A percentile compares a stretch with the other conserved stretches of the same genome.
These are phyloP conservation scores for Backusella macrospora DNA, from an alignment of 192 early-diverging fungal genomes.

Conservation along the genomic window DNA sequence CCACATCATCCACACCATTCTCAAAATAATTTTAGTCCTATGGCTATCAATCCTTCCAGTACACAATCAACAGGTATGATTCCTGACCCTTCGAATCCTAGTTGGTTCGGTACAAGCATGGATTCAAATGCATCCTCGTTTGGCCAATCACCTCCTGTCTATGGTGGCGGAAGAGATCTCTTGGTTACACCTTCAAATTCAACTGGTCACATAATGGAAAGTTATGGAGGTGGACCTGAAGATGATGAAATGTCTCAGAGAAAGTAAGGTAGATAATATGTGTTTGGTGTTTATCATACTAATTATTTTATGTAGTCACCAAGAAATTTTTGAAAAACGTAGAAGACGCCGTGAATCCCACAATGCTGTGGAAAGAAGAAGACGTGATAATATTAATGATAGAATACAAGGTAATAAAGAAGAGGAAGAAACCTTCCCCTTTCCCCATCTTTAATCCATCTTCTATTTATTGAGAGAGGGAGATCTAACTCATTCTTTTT, in stretches of 20 bases:
- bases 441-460: too few species aligned
- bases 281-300: too few species aligned
- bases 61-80: slow-evolving; percentile 17
- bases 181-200: slow-evolving; percentile 34
- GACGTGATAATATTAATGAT: slow-evolving; percentile 37
- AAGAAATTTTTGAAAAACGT: slow-evolving; percentile 36
- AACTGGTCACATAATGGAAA: slow-evolving; percentile 27
- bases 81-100: slow-evolving; percentile 15
- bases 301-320: too few species aligned
- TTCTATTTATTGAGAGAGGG: too few species aligned
- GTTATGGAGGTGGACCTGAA: slow-evolving; percentile 13
- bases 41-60: slow-evolving; percentile 11
- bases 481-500: background rate
- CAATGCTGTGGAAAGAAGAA: slow-evolving; percentile 37
- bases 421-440: too few species aligned
- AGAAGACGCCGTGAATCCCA: slow-evolving; percentile 34
- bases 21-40: slow-evolving; percentile 17
- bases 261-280: too few species aligned
- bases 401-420: slow-evolving; percentile 37
- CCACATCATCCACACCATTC: slow-evolving; percentile 3
- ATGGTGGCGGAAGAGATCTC: slow-evolving; percentile 23
- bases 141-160: slow-evolving; percentile 29
- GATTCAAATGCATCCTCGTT: slow-evolving; percentile 35
- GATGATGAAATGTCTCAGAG: slow-evolving; percentile 27
- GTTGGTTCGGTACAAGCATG: slow-evolving; percentile 33